A percentile compares a stretch with the other conserved stretches of the same genome.
These are phyloP conservation scores for Heritiera littoralis DNA, from an alignment of 345 rosid species.

Conservation along the genomic window DNA sequence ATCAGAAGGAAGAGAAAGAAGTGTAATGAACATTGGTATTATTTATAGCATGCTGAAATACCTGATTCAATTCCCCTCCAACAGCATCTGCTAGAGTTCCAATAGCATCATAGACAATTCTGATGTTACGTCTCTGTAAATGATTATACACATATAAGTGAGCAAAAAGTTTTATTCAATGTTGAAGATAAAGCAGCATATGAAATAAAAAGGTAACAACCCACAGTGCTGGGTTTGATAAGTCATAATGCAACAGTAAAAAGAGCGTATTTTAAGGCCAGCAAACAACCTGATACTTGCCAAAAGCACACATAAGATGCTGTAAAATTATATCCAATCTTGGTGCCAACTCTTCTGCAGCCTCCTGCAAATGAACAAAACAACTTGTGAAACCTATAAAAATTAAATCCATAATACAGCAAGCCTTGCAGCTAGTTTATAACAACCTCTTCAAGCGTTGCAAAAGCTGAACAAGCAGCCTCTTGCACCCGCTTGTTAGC, in stretches of 20 bases:
- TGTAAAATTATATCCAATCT: slow-evolving; percentile 76
- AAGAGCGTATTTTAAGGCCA: neutral
- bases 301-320: slow-evolving; percentile 96
- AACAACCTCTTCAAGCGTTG: slow-evolving; percentile 92
- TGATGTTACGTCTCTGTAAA: slow-evolving; percentile 82
- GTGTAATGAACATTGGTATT: neutral
- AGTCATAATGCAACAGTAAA: neutral
- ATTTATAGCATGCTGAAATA: slow-evolving; percentile 29
- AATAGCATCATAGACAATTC: slow-evolving; percentile 98
- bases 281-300: slow-evolving; percentile 91
- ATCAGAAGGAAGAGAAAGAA: neutral
- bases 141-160: neutral
- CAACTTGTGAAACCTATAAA: slow-evolving; percentile 22
- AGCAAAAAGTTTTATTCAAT: neutral
- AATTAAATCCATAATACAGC: slow-evolving; percentile 20
- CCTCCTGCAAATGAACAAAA: slow-evolving; percentile 61
- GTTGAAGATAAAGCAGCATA: neutral
- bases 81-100: slow-evolving; percentile 99
- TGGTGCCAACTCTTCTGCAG: slow-evolving; percentile 85
- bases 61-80: slow-evolving; percentile 86
- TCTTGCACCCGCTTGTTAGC: slow-evolving; percentile 95
- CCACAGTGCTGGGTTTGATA: neutral
- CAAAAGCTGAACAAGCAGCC: slow-evolving; percentile 99
- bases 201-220: neutral
- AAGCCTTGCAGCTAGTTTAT: neutral